A percentile compares a stretch with the other conserved stretches of the same genome.
These are phyloP conservation scores for Eleusine indica DNA, from an alignment of 176 grass and related monocot genomes.

Conservation along the genomic window DNA sequence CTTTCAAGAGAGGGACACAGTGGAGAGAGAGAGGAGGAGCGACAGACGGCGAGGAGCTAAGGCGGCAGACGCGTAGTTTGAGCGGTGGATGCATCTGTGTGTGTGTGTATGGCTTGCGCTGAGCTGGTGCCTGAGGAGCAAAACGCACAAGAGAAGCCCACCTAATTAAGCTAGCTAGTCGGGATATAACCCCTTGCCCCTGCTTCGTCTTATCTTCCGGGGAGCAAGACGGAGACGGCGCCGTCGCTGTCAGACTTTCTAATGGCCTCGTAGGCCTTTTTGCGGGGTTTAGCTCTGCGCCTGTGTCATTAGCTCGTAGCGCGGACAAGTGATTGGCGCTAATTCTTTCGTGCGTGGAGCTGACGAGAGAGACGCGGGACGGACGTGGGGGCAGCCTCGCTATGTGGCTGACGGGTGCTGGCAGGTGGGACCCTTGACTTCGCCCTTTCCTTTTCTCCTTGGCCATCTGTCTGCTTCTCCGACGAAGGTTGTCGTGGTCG, in stretches of 20 bases:
- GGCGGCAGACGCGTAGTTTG: conserved; percentile 60
- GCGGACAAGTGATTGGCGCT: conserved; percentile 31
- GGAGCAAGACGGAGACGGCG: conserved; percentile 13
- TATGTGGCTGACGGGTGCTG: conserved; percentile 33
- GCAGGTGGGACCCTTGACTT: background rate
- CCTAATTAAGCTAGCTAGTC: conserved; percentile 23
- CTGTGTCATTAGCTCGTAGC: background rate
- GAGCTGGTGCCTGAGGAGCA: conserved; percentile 59
- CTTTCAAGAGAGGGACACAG: background rate
- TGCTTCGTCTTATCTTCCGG: conserved; percentile 51
- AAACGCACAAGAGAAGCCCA: conserved; percentile 37
- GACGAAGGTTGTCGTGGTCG: conserved; percentile 25
- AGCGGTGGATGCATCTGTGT: conserved; percentile 27
- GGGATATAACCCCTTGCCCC: background rate
- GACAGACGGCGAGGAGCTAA: background rate
- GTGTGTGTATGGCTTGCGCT: conserved; percentile 52
- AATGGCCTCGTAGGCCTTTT: conserved; percentile 6
- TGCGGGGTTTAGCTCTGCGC: conserved; percentile 1
- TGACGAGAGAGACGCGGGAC: conserved; percentile 33
- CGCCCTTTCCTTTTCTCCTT: background rate
- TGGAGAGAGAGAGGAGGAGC: background rate
- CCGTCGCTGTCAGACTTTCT: conserved; percentile 43
- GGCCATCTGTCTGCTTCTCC: background rate
- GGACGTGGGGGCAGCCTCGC: background rate
- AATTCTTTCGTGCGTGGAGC: background rate